These are phyloP conservation scores for Arthrobotrys iridis DNA, from an alignment of 2,329 filamentous ascomycete species.

Conservation along the genomic window DNA sequence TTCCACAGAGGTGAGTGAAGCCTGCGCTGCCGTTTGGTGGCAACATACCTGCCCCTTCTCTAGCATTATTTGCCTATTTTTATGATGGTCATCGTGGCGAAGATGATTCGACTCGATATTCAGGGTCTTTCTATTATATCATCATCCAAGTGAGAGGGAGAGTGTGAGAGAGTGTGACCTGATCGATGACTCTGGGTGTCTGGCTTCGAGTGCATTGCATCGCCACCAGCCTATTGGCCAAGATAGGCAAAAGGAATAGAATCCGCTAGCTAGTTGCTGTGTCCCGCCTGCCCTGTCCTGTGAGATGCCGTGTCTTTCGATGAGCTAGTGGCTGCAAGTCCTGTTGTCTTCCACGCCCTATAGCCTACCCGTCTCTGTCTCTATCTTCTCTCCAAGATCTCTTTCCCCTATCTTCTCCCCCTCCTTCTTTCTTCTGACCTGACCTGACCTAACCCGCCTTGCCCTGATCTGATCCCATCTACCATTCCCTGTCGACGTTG, in stretches of 20 bases:
- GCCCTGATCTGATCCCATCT: not conserved
- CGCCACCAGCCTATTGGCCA: too few species aligned
- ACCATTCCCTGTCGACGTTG: slow-evolving; percentile 28
- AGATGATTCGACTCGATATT: not conserved
- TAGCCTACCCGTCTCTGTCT: not conserved
- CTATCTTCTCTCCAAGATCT: slow-evolving; percentile 25
- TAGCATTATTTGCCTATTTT: not conserved
- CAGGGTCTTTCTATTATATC: not conserved
- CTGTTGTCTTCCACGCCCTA: slow-evolving; percentile 32
- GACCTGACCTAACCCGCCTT: not conserved
- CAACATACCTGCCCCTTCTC: not conserved
- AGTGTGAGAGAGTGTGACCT: too few species aligned
- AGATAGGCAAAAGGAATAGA: too few species aligned
- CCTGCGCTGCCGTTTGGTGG: too few species aligned
- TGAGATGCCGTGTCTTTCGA: too few species aligned
- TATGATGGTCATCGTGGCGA: not conserved
- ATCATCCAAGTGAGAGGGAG: too few species aligned
- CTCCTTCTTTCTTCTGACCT: slow-evolving; percentile 7
- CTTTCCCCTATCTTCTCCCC: not conserved
- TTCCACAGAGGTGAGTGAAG: slow-evolving; percentile 11
- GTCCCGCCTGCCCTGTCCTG: too few species aligned
- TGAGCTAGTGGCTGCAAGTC: slow-evolving; percentile 13
- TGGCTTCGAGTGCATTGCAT: too few species aligned
- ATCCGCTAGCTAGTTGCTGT: not conserved
- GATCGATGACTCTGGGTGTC: too few species aligned